A percentile compares a stretch with the other conserved stretches of the same genome.
Conservation (phyloP, 2,329 filamentous ascomycete genomes). For the Hypomyces perniciosus region DNA sequence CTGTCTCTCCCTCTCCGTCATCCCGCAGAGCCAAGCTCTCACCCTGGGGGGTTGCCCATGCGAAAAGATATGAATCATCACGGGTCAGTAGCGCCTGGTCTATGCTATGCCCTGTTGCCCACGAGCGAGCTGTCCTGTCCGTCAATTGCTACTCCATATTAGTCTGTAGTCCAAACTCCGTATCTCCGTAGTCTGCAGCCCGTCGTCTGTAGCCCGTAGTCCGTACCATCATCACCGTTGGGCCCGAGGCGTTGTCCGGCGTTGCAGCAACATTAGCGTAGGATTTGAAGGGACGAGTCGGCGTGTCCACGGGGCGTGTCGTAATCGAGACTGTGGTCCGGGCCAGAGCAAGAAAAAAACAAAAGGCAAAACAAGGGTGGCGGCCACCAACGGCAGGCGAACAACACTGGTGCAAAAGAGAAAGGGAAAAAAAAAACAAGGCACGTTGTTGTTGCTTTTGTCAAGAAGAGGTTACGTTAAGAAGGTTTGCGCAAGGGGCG, state of each 20-base stretch:
- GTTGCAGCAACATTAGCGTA: slow-evolving; percentile 1
- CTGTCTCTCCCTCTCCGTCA: no score
- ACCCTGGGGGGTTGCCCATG: slow-evolving; percentile 5
- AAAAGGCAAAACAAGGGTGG: slow-evolving; percentile 3
- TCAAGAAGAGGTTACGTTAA: slow-evolving; percentile 11
- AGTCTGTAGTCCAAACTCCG: no score
- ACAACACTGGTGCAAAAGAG: neutral
- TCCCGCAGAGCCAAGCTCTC: slow-evolving; percentile 2
- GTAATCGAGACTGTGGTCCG: no score
- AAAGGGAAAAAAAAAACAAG: neutral
- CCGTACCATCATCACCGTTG: no score
- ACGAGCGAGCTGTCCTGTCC: neutral
- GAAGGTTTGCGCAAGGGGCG: slow-evolving; percentile 11
- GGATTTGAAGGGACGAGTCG: neutral
- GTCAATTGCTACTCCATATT: neutral
- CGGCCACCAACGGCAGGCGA: neutral
- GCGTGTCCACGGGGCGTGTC: neutral
- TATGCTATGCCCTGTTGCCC: neutral
- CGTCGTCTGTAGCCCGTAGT: no score
- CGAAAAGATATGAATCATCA: slow-evolving; percentile 1
- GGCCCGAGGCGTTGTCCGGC: no score
- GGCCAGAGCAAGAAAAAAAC: neutral
- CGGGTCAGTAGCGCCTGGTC: slow-evolving; percentile 1
- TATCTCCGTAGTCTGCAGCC: no score
- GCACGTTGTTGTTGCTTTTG: slow-evolving; percentile 9